Conservation (phyloP, 2,329 filamentous ascomycete genomes). For the Hymenoscyphus fraxineus region DNA sequence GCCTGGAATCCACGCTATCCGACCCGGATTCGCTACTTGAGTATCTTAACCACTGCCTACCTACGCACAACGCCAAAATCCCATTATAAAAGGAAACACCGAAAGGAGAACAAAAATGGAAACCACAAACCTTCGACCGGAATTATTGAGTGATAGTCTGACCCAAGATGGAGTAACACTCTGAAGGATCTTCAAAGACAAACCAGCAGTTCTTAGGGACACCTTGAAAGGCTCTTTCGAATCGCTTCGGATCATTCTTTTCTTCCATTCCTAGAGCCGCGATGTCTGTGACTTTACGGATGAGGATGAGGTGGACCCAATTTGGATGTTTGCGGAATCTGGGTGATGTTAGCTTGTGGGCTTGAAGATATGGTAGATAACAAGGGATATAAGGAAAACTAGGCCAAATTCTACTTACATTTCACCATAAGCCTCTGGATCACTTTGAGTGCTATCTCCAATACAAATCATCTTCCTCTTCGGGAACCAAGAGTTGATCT, state of each 20-base stretch:
- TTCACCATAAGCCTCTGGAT: slow-evolving; percentile 86
- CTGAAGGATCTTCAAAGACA: slow-evolving; percentile 74
- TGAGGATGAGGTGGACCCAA: slow-evolving; percentile 82
- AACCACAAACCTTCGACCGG: too few relatives aligned
- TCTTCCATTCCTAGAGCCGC: slow-evolving; percentile 65
- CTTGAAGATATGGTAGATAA: neutral
- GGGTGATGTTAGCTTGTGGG: slow-evolving; percentile 1
- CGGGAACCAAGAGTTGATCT: slow-evolving; percentile 76
- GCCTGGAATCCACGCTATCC: too few relatives aligned
- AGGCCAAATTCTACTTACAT: slow-evolving; percentile 48
- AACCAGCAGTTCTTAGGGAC: slow-evolving; percentile 71
- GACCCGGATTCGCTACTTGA: too few relatives aligned
- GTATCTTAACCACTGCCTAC: too few relatives aligned
- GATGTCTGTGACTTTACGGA: slow-evolving; percentile 77
- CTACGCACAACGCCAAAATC: too few relatives aligned
- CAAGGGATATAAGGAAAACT: neutral
- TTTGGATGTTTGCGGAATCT: slow-evolving; percentile 61
- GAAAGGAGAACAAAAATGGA: too few relatives aligned
- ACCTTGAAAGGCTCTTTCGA: slow-evolving; percentile 76
- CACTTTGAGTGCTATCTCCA: slow-evolving; percentile 86
- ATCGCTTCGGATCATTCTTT: slow-evolving; percentile 70
- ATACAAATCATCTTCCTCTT: slow-evolving; percentile 75
- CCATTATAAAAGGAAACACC: too few relatives aligned
- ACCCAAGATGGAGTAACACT: slow-evolving; percentile 44
- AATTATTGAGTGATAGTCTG: too few relatives aligned